Conservation (phyloP, 805 yeast species). For the Saccharomycopsis fodiens region DNA sequence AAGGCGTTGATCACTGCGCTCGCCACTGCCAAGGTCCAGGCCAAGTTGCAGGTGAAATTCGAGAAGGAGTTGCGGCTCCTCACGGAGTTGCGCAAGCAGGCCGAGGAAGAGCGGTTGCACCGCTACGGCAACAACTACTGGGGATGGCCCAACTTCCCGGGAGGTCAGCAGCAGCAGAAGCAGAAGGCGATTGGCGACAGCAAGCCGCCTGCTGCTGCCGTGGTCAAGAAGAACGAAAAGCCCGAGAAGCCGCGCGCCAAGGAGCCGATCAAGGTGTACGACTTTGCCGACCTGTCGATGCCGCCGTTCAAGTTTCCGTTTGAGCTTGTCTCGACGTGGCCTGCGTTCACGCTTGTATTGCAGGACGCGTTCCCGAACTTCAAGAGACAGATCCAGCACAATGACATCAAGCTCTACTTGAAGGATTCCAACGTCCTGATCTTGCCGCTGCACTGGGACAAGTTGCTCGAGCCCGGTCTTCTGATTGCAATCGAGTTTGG, state of each 20-base stretch:
- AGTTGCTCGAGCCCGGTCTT: constrained; percentile 13
- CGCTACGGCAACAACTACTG: constrained; percentile 20
- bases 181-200: background rate
- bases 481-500: constrained; percentile 11
- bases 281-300: constrained; percentile 1
- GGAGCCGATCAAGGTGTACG: constrained; percentile 17
- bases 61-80: constrained; percentile 16
- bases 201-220: background rate
- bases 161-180: background rate
- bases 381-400: constrained; percentile 2
- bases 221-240: background rate
- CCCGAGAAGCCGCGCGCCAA: constrained; percentile 4
- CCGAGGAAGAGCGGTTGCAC: constrained; percentile 18
- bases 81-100: constrained; percentile 12
- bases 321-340: constrained; percentile 16
- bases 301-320: constrained; percentile 15
- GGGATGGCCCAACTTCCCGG: constrained; percentile 18
- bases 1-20: constrained; percentile 14
- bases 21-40: constrained; percentile 20
- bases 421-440: constrained; percentile 9
- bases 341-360: constrained; percentile 6
- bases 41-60: constrained; percentile 16
- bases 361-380: constrained; percentile 18
- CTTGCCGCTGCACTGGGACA: constrained; percentile 19
- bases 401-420: constrained; percentile 9